phyloP scores from a whole-genome alignment of 192 early-diverging fungal genomes.

The Cetraspora pellucida region DNA sequence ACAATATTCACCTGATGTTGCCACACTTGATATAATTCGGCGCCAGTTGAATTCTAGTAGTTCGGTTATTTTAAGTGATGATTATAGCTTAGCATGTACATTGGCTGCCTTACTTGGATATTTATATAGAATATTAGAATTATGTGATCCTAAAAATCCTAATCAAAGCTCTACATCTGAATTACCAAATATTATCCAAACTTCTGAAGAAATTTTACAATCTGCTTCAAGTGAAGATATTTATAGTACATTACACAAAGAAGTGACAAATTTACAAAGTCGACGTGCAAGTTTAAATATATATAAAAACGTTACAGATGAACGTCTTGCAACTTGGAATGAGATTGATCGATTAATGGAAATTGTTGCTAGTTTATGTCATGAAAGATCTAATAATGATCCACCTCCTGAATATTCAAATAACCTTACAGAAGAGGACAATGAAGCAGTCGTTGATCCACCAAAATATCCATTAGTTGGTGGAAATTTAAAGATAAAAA shows the following conservation, averaged over 20 bases:
- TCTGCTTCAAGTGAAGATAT: slow-evolving; percentile 18
- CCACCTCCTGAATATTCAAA: slow-evolving; percentile 35
- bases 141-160: not conserved
- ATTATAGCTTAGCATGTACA: slow-evolving; percentile 59
- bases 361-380: slow-evolving; percentile 31
- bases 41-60: slow-evolving; percentile 30
- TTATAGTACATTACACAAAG: slow-evolving; percentile 30
- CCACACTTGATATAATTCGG: slow-evolving; percentile 15
- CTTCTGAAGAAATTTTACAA: slow-evolving; percentile 11
- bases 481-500: not conserved
- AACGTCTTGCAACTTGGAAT: slow-evolving; percentile 42
- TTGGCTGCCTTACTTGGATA: slow-evolving; percentile 55
- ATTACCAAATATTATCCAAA: not conserved
- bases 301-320: slow-evolving; percentile 4
- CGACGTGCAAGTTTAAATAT: slow-evolving; percentile 6
- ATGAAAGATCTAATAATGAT: slow-evolving; percentile 25
- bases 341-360: slow-evolving; percentile 46
- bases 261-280: slow-evolving; percentile 36
- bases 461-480: slow-evolving; percentile 15
- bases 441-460: not conserved
- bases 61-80: slow-evolving; percentile 44
- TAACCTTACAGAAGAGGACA: not conserved
- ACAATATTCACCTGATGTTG: slow-evolving; percentile 14
- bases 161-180: not conserved
- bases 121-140: slow-evolving; percentile 53